Evolutionary conservation across 768 basidiomycete genomes (phyloP).

Genomic region (Candolleomyces eurysporus): DNA sequence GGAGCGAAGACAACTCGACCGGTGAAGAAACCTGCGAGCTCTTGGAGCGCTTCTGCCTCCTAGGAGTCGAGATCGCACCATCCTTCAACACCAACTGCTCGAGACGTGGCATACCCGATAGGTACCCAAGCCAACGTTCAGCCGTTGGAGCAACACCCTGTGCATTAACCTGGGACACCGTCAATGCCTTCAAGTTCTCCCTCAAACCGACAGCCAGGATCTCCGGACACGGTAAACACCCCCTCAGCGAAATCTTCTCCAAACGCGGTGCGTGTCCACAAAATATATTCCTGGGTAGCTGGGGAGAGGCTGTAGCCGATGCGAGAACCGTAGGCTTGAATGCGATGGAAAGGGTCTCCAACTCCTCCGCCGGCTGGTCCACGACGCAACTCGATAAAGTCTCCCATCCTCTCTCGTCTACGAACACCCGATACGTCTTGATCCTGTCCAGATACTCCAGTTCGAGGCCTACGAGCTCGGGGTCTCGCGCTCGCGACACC

Average conservation of each 20-base stretch:
- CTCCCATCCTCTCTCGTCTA: not conserved
- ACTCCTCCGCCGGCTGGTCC: not conserved
- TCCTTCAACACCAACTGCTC: not conserved
- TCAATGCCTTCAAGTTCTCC: not conserved
- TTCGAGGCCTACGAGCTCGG: not conserved
- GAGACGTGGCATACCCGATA: not conserved
- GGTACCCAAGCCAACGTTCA: not conserved
- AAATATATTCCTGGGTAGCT: not conserved
- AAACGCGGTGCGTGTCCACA: not conserved
- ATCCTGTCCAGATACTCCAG: not conserved
- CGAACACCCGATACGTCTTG: not conserved
- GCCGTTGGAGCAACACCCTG: not conserved
- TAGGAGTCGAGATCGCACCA: not conserved
- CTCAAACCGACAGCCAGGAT: not conserved
- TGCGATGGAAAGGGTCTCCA: not conserved
- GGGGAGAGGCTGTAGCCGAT: not conserved
- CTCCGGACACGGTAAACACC: not conserved
- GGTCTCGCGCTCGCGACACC: not conserved
- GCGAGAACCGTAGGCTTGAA: not conserved
- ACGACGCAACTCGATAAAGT: not conserved
- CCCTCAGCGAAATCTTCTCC: not conserved
- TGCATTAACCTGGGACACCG: not conserved
- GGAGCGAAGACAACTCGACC: not conserved
- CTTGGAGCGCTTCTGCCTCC: not conserved
- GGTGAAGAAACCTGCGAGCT: not conserved